These are phyloP conservation scores for Apiotrichum akiyoshidainum DNA, from an alignment of 1,284 basidiomycete species.

Conservation along the genomic window DNA sequence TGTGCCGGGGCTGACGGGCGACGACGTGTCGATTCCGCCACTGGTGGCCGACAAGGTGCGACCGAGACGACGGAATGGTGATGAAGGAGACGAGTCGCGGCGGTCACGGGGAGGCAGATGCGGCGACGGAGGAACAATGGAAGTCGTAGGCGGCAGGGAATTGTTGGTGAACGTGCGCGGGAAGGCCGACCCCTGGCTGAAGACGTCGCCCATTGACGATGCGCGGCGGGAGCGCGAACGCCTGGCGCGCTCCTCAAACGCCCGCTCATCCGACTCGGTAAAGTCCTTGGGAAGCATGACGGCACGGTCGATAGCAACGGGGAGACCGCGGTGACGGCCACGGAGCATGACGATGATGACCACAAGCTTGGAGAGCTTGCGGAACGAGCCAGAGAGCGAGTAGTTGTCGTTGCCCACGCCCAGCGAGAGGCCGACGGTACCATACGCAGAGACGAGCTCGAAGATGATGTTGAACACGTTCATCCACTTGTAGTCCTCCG, in stretches of 20 bases:
- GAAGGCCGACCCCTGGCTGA: conserved; percentile 7
- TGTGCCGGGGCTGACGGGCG: neutral
- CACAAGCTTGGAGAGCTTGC: conserved; percentile 42
- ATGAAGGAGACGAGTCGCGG: neutral
- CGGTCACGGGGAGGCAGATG: neutral
- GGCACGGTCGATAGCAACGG: conserved; percentile 49
- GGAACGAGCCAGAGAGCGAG: conserved; percentile 37
- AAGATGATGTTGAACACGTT: conserved; percentile 67
- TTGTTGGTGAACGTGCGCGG: conserved; percentile 11
- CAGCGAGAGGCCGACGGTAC: conserved; percentile 80
- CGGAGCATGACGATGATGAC: conserved; percentile 44
- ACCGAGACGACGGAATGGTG: conserved; percentile 1
- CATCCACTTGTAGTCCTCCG: conserved; percentile 62
- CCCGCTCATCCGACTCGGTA: conserved; percentile 40
- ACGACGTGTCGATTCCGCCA: no score
- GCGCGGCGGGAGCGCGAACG: conserved; percentile 15
- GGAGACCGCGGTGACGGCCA: conserved; percentile 45
- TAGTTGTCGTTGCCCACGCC: conserved; percentile 61
- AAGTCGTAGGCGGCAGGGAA: neutral
- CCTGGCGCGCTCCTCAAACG: conserved; percentile 33
- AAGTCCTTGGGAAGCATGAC: conserved; percentile 50
- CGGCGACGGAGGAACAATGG: neutral
- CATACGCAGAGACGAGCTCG: conserved; percentile 75
- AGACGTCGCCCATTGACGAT: conserved; percentile 3
- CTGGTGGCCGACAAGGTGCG: neutral